Percentiles rank a stretch among this genome's conserved stretches.
Conservation (phyloP, 768 basidiomycete genomes). For the Rhizopogon rudus region DNA sequence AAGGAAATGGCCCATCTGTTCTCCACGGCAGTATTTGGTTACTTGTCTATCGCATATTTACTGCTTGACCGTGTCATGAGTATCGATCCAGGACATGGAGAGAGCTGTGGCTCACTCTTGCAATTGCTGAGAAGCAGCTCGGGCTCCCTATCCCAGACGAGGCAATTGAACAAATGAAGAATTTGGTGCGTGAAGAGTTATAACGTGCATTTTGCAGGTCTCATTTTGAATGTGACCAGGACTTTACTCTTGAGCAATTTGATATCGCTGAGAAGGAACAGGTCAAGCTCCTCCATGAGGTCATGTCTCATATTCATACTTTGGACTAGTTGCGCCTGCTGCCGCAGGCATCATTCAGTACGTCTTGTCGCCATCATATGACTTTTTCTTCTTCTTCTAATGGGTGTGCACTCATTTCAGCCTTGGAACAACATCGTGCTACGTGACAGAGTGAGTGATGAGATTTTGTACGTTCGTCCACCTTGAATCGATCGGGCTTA, state of each 20-base stretch:
- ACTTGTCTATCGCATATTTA: neutral
- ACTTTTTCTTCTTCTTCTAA: neutral
- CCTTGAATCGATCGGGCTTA: neutral
- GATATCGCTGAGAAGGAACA: constrained; percentile 90
- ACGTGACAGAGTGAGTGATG: constrained; percentile 89
- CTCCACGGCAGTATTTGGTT: constrained; percentile 72
- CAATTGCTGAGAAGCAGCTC: constrained; percentile 93
- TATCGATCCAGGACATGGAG: constrained; percentile 96
- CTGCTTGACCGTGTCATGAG: constrained; percentile 33
- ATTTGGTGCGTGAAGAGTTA: constrained; percentile 53
- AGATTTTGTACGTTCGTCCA: neutral
- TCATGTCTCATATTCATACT: constrained; percentile 99
- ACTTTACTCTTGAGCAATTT: constrained; percentile 86
- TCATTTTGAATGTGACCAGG: constrained; percentile 35
- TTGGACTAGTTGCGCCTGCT: constrained; percentile 87
- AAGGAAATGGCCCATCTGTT: constrained; percentile 98
- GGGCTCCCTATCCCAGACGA: constrained; percentile 86
- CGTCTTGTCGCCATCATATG: constrained; percentile 20
- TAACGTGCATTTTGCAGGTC: neutral
- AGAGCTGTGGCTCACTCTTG: constrained; percentile 92
- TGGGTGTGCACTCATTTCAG: constrained; percentile 32
- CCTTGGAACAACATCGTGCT: constrained; percentile 96
- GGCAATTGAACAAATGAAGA: constrained; percentile 92
- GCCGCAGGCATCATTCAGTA: constrained; percentile 96
- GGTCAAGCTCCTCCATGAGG: constrained; percentile 96